Base-by-base conservation (phyloP, 345 rosid species). In the Trapa bicornis region DNA sequence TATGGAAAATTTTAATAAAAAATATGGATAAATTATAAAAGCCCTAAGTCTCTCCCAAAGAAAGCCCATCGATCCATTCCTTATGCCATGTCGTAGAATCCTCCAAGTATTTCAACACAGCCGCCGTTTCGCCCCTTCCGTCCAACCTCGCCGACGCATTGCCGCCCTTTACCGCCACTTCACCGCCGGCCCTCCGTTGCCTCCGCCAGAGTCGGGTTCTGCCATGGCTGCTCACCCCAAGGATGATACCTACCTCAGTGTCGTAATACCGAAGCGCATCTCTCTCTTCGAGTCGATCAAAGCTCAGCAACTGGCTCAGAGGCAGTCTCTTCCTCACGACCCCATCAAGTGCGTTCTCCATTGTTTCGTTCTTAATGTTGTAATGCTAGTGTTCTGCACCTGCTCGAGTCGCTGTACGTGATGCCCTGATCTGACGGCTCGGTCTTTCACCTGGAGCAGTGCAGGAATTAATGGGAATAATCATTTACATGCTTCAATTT, bases 191-290 rank as follows among this genome's bases (percentile, higher is more conserved):
- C 73, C 70, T 69, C 69, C 67, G 12, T 22, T 22, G 29, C 29
- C 29, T 22, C 80, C n/a, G 52, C 64, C 69, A 37, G 66, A 47
- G 15, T 17, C 71, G 37, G 66, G 70, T 4, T 43, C 82, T 4
- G 37, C 81, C 75, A 91, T 88, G 97, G 82, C 84, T 13, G 66
- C 71, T 61, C 79, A 78, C 42, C 74, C 79, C 17, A 89, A 82
- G 68, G 91, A 88, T 73, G 89, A 85, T 3, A 76, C 64, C 32
- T 89, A 89, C 76, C 87, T 89, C n/a, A 45, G 67, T 7, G 72
- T 72, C 10, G 87, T 81, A 3, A 84, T 92, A 52, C 81, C 86
- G 11, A 88, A 89, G 57, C 88, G 98, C 45, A 81, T 89, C 76
- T 67, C 62, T 56, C 79, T 88, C 68, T 93, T 93, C 75, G 81